These are phyloP conservation scores for Trichophyton mentagrophytes DNA, from an alignment of 2,329 filamentous ascomycete species.

Conservation along the genomic window DNA sequence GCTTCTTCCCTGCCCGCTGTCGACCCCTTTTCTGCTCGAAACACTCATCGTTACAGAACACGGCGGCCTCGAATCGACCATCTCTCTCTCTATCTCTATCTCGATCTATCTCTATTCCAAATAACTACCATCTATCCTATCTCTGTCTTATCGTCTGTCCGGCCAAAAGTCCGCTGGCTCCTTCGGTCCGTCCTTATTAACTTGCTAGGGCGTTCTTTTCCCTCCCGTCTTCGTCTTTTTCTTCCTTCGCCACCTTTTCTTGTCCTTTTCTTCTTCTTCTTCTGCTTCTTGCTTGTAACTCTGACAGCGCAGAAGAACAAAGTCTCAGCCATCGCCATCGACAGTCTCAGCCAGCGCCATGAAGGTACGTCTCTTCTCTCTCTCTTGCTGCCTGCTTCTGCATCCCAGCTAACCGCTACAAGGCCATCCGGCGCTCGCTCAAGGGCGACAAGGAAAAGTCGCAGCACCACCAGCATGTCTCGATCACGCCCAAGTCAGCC, in stretches of 20 bases:
- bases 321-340: too few relatives aligned
- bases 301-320: too few relatives aligned
- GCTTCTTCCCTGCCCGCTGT: neutral
- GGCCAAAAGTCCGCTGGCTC: too few relatives aligned
- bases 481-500: constrained; percentile 71
- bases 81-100: too few relatives aligned
- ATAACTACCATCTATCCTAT: too few relatives aligned
- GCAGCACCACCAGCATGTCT: constrained; percentile 44
- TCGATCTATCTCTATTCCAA: too few relatives aligned
- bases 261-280: neutral
- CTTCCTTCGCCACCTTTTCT: neutral
- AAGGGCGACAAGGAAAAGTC: constrained; percentile 75
- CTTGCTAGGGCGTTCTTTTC: too few relatives aligned
- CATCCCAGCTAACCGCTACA: constrained; percentile 12
- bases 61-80: neutral
- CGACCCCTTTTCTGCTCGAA: neutral
- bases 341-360: neutral
- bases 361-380: neutral
- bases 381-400: neutral
- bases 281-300: neutral
- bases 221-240: neutral
- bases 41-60: neutral
- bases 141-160: too few relatives aligned
- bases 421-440: constrained; percentile 76
- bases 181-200: too few relatives aligned